Percentiles rank a stretch among this genome's conserved stretches.
Conservation (phyloP, 768 basidiomycete genomes). For the Amylocystis lapponica region DNA sequence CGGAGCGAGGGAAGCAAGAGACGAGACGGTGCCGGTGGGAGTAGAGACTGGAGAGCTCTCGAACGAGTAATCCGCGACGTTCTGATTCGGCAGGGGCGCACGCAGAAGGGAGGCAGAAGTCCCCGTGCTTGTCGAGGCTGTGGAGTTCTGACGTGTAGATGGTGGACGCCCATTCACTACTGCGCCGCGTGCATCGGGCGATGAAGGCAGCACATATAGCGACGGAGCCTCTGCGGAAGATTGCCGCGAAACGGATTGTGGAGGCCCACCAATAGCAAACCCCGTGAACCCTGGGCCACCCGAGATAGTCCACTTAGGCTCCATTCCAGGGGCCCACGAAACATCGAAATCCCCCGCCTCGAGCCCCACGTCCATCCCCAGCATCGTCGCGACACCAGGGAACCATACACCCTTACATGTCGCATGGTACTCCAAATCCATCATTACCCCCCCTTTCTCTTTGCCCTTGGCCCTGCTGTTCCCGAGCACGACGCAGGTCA, state of each 20-base stretch:
- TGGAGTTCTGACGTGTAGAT: conserved; percentile 19
- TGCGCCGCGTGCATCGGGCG: conserved; percentile 11
- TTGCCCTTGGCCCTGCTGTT: conserved; percentile 27
- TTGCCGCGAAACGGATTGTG: conserved; percentile 16
- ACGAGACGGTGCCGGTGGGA: conserved; percentile 32
- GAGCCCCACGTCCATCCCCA: conserved; percentile 72
- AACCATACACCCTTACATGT: conserved; percentile 77
- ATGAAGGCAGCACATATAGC: conserved; percentile 18
- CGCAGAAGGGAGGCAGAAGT: conserved; percentile 63
- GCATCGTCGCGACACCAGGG: conserved; percentile 74
- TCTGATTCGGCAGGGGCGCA: conserved; percentile 63
- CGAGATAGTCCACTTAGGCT: conserved; percentile 52
- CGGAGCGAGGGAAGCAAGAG: conserved; percentile 34
- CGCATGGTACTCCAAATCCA: conserved; percentile 67
- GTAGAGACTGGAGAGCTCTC: conserved; percentile 56
- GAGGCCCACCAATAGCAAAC: conserved; percentile 48
- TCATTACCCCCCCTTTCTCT: conserved; percentile 46
- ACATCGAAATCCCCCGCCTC: conserved; percentile 66
- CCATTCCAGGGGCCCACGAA: conserved; percentile 51
- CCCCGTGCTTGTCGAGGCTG: conserved; percentile 3
- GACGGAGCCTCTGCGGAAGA: conserved; percentile 26
- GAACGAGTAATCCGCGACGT: conserved; percentile 69
- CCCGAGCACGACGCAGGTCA: conserved; percentile 55
- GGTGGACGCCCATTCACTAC: conserved; percentile 29
- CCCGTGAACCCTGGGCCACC: conserved; percentile 71